Percentiles rank a stretch among this genome's conserved stretches.
phyloP scores from a whole-genome alignment of 2,329 filamentous ascomycete genomes.

The Apiospora koreana region DNA sequence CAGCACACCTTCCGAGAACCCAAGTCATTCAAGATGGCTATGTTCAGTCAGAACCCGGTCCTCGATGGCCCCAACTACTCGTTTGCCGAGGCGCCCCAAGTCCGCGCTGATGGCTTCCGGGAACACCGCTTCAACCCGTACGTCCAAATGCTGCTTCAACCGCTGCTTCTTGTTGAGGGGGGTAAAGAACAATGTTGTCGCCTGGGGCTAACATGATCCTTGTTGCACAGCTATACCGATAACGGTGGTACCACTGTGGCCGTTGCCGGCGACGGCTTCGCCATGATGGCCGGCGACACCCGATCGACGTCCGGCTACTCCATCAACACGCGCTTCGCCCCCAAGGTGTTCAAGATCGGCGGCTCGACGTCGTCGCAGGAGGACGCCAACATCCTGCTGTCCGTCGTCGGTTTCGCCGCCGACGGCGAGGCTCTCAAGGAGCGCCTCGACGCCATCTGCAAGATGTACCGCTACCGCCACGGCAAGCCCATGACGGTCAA shows the following conservation, averaged over 20 bases:
- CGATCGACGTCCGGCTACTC: slow-evolving; percentile 95
- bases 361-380: slow-evolving; percentile 84
- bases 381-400: slow-evolving; percentile 84
- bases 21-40: slow-evolving; percentile 52
- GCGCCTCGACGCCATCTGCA: slow-evolving; percentile 90
- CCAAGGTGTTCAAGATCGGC: slow-evolving; percentile 97
- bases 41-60: slow-evolving; percentile 71
- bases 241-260: slow-evolving; percentile 96
- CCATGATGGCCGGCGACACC: slow-evolving; percentile 96
- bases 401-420: slow-evolving; percentile 93
- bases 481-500: slow-evolving; percentile 94
- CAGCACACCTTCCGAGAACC: not conserved
- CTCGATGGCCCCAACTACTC: slow-evolving; percentile 72
- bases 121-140: slow-evolving; percentile 94
- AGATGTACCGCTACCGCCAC: slow-evolving; percentile 98
- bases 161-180: not conserved
- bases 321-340: slow-evolving; percentile 95
- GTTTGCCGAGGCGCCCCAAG: slow-evolving; percentile 61
- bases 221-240: slow-evolving; percentile 77
- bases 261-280: slow-evolving; percentile 91
- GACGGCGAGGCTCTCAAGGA: slow-evolving; percentile 94
- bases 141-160: slow-evolving; percentile 31
- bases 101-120: slow-evolving; percentile 54
- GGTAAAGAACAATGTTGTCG: not conserved
- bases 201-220: slow-evolving; percentile 11